Evolutionary conservation across 202 grass and related monocot species (phyloP).

Genomic region (Zizania palustris): DNA sequence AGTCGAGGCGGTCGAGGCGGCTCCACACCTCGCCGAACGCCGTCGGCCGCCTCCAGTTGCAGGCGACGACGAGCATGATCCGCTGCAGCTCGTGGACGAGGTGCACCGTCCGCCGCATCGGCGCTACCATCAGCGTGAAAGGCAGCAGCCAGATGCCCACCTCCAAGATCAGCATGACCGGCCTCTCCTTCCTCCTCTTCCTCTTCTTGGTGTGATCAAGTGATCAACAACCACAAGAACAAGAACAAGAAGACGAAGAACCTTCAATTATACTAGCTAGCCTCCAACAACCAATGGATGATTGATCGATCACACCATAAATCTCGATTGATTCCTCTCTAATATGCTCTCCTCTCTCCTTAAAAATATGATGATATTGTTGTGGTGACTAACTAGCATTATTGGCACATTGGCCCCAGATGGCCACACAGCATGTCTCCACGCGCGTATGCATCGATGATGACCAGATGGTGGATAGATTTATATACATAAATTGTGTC

Average conservation of each 20-base stretch:
- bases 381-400: neutral
- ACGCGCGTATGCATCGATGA: conserved; percentile 27
- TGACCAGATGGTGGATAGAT: neutral
- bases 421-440: conserved; percentile 1
- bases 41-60: conserved; percentile 1
- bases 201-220: neutral
- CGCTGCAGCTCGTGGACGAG: conserved; percentile 59
- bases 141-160: conserved; percentile 76
- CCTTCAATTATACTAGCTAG: neutral
- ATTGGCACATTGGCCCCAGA: neutral
- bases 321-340: neutral
- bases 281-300: neutral
- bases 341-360: neutral
- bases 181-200: neutral
- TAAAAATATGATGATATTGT: too few relatives aligned
- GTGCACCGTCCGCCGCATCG: conserved; percentile 56
- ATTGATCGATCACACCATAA: neutral
- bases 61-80: conserved; percentile 51
- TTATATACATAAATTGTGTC: too few relatives aligned
- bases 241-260: too few relatives aligned
- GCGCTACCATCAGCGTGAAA: conserved; percentile 67
- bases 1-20: conserved; percentile 51
- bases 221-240: too few relatives aligned
- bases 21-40: conserved; percentile 48
- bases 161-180: conserved; percentile 65